phyloP scores from a whole-genome alignment of 164 flowering plant species.

The Amborella trichopoda region DNA sequence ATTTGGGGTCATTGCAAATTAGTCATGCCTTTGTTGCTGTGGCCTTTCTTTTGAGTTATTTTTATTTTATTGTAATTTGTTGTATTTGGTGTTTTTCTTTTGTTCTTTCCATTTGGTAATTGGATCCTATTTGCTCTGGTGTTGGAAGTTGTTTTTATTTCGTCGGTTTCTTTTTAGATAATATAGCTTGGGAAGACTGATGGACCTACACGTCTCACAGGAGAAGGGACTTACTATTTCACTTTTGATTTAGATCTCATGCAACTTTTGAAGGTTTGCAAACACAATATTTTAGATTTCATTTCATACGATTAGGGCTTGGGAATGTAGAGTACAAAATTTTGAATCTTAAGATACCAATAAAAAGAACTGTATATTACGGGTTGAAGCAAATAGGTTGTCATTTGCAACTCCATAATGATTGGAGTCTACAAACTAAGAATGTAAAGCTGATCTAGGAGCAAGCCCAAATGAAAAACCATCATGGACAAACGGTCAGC shows the following conservation, averaged over 20 bases:
- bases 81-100: too few relatives aligned
- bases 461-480: conserved; percentile 37
- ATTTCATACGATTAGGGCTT: background rate
- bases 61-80: too few relatives aligned
- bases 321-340: background rate
- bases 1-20: too few relatives aligned
- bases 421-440: conserved; percentile 58
- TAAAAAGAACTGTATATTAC: conserved; percentile 8
- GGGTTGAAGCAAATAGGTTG: conserved; percentile 35
- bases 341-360: background rate
- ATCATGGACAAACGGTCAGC: conserved; percentile 74
- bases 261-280: conserved; percentile 29
- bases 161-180: conserved; percentile 34
- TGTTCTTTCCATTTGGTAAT: too few relatives aligned
- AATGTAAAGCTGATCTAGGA: conserved; percentile 52
- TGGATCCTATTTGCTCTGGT: too few relatives aligned
- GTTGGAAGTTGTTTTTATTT: background rate
- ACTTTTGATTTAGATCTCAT: conserved; percentile 37
- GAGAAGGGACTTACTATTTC: conserved; percentile 82
- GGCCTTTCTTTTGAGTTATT: too few relatives aligned
- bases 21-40: too few relatives aligned
- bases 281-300: background rate
- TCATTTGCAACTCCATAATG: conserved; percentile 62
- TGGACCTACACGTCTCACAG: conserved; percentile 95
- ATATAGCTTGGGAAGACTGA: conserved; percentile 92